Conservation (phyloP, 169 alveolate genomes). For the Eimeria brunetti region DNA sequence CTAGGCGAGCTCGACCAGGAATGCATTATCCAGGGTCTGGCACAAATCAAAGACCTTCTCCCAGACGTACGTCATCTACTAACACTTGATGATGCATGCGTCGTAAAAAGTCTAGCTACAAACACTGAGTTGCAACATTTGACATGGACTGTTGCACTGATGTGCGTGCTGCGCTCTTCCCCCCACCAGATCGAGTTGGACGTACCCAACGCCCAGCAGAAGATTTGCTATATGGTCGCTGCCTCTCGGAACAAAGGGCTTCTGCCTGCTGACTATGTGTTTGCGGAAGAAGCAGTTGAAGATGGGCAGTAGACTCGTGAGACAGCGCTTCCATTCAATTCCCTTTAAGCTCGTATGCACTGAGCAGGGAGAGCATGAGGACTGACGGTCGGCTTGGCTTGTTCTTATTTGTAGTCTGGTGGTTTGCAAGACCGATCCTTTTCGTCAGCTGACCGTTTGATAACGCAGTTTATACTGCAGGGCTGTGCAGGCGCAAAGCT, state of each 20-base stretch:
- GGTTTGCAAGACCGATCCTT: neutral
- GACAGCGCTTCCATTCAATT: constrained; percentile 30
- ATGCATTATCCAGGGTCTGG: constrained; percentile 66
- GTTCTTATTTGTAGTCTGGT: constrained; percentile 12
- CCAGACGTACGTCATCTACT: constrained; percentile 55
- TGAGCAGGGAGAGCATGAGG: constrained; percentile 20
- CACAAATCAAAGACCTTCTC: constrained; percentile 46
- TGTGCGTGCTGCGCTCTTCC: neutral
- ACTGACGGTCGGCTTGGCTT: constrained; percentile 26
- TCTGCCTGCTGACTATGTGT: constrained; percentile 74
- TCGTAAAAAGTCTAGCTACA: neutral
- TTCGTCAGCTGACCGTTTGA: constrained; percentile 60
- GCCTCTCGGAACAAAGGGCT: constrained; percentile 57
- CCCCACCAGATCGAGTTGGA: constrained; percentile 68
- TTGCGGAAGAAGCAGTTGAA: constrained; percentile 70
- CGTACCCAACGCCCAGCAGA: constrained; percentile 72
- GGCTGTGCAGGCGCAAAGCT: constrained; percentile 72
- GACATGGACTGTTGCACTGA: neutral
- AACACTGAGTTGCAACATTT: neutral
- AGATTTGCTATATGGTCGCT: constrained; percentile 74
- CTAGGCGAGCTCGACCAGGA: constrained; percentile 74
- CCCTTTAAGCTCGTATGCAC: constrained; percentile 21
- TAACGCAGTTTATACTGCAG: constrained; percentile 67
- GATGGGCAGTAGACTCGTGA: constrained; percentile 34
- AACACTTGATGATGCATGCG: neutral